phyloP scores from a whole-genome alignment of 129 eudicot genomes.

The Tagetes erecta region DNA sequence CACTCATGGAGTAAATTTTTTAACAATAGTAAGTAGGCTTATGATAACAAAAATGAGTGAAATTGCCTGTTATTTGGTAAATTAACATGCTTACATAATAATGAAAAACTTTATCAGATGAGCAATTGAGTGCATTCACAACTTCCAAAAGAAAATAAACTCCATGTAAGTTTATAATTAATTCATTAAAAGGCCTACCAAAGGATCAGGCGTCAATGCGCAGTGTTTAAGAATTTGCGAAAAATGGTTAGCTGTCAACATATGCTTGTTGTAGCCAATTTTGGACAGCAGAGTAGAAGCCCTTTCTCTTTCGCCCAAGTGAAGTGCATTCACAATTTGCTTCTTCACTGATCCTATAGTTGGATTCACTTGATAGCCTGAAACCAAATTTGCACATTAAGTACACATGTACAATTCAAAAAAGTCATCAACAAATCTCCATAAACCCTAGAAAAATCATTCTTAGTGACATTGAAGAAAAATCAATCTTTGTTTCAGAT shows the following conservation, averaged over 20 bases:
- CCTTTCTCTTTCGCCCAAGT: constrained; percentile 55
- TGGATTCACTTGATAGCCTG: constrained; percentile 35
- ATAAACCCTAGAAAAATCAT: not conserved
- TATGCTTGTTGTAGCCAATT: constrained; percentile 33
- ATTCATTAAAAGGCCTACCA: constrained; percentile 46
- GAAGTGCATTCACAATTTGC: constrained; percentile 66
- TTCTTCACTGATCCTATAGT: constrained; percentile 34
- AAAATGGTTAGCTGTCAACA: constrained; percentile 50
- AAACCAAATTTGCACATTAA: constrained; percentile 37
- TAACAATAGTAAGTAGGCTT: not conserved
- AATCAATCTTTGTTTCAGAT: not conserved
- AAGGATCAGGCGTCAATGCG: constrained; percentile 69
- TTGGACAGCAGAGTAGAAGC: constrained; percentile 57
- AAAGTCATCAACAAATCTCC: not conserved
- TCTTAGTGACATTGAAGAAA: not conserved
- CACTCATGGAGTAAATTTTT: not conserved
- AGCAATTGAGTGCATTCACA: not conserved
- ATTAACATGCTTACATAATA: not conserved
- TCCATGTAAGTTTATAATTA: not conserved
- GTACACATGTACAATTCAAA: not conserved
- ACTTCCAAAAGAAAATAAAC: not conserved
- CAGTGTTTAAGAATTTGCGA: constrained; percentile 57
- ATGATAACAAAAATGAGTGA: not conserved
- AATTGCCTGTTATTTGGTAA: not conserved
- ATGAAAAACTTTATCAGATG: not conserved